Percentiles rank a stretch among this genome's conserved stretches.
phyloP scores from a whole-genome alignment of 2,329 filamentous ascomycete genomes.

The Fusarium redolens region DNA sequence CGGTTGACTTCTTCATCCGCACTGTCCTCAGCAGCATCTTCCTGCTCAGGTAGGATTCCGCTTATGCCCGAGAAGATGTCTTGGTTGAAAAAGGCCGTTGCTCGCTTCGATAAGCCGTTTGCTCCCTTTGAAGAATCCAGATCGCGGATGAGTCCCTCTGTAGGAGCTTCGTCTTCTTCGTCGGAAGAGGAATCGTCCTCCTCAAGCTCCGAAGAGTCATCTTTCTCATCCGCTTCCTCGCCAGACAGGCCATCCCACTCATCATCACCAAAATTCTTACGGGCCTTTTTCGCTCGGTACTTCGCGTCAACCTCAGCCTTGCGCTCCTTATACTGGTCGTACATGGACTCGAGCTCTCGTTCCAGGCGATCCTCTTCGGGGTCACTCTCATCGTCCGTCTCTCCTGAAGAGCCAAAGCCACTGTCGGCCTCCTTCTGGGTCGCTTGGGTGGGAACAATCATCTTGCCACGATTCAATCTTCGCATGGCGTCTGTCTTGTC shows the following conservation, averaged over 20 bases:
- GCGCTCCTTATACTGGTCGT: constrained; percentile 84
- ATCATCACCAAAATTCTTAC: constrained; percentile 83
- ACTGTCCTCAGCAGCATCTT: constrained; percentile 41
- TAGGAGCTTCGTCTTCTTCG: constrained; percentile 40
- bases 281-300: constrained; percentile 87
- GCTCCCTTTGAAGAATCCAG: constrained; percentile 47
- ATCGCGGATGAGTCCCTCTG: constrained; percentile 50
- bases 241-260: constrained; percentile 93
- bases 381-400: constrained; percentile 74
- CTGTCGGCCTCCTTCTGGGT: constrained; percentile 70
- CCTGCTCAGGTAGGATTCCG: constrained; percentile 67
- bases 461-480: constrained; percentile 75
- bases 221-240: constrained; percentile 66
- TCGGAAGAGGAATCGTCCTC: constrained; percentile 54
- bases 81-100: constrained; percentile 90
- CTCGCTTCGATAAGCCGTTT: constrained; percentile 60
- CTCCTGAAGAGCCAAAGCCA: constrained; percentile 64
- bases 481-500: constrained; percentile 79
- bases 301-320: constrained; percentile 86
- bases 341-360: constrained; percentile 86
- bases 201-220: constrained; percentile 66
- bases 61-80: constrained; percentile 91
- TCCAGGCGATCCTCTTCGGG: constrained; percentile 87
- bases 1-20: constrained; percentile 50
- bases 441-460: constrained; percentile 73